Evolutionary conservation across 345 rosid species (phyloP).

Genomic region (Hibiscus trionum): DNA sequence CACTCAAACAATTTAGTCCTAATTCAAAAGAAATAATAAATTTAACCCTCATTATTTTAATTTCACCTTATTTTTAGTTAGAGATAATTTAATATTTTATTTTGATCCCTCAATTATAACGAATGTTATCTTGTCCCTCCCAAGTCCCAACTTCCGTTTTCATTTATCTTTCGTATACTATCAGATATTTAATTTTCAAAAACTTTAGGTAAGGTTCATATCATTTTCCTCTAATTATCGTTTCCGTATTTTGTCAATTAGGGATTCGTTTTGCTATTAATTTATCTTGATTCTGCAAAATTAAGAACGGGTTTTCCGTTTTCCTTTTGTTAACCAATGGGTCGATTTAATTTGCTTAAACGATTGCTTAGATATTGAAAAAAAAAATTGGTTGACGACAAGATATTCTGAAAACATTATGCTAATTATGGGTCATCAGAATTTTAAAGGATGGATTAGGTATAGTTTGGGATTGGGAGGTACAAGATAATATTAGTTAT

Average conservation of each 20-base stretch:
- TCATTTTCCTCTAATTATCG: not conserved
- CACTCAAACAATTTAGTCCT: no score
- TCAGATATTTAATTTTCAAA: not conserved
- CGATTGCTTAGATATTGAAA: not conserved
- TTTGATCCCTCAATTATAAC: no score
- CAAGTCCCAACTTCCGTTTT: not conserved
- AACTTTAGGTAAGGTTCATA: conserved; percentile 1
- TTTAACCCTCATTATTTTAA: no score
- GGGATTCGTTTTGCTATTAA: not conserved
- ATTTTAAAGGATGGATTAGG: no score
- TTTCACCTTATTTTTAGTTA: no score
- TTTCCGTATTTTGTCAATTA: not conserved
- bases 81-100: no score
- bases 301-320: not conserved
- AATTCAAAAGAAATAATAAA: no score
- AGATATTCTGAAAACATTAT: not conserved
- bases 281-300: conserved; percentile 9
- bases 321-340: not conserved
- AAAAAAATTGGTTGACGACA: not conserved
- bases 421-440: not conserved
- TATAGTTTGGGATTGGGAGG: no score
- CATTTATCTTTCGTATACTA: not conserved
- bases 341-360: not conserved
- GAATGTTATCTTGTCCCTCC: no score
- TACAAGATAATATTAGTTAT: no score